Base-by-base conservation (phyloP, 768 basidiomycete species). In the Astraeus odoratus region DNA sequence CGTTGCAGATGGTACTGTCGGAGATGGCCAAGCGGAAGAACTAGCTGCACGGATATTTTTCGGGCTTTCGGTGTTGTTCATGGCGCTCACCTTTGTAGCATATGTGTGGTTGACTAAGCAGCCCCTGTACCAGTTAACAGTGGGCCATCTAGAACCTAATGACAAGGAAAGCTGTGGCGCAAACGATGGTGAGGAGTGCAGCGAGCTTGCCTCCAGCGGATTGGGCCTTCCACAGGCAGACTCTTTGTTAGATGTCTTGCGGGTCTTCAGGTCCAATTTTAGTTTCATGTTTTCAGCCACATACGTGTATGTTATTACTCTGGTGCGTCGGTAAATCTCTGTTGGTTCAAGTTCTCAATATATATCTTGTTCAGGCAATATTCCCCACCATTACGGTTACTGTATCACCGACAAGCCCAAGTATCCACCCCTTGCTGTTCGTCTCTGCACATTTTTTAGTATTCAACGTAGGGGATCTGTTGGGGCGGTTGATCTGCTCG, bases 381-480 rank as follows among this genome's bases (percentile, higher is more conserved):
- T 95, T 78, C 66, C 93, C 93, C 4, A 77, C 92, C 0, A 83
- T 92, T 51, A 93, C 93, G 2, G 76, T 82, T 3, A 84, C 83
- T 0, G 78, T 96, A 42, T 62, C 65, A 29, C 77, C 93, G 3
- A 78, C 77, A 12, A 82, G 82, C 50, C 73, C 77, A 2, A 58
- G 61, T 20, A 77, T 74, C 31, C 87, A 92, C 52, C 88, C 90
- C 0, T 69, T 92, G n/a, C 70, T 95, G 22, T 96, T 96, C 68
- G 82, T 68, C 47, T 74, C 84, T 3, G 48, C 83, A 25, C 86
- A 90, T 57, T 90, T 92, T 67, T 67, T 90, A 26, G 70, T 81
- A 18, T 87, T 83, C 66, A 88, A 83, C 56, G 34, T 72, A 15
- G 85, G 86, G 13, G 88, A 90, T 59, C 77, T 88, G 47, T 34